A percentile compares a stretch with the other conserved stretches of the same genome.
These are phyloP conservation scores for Austroboletus niveus DNA, from an alignment of 1,284 basidiomycete species.

Conservation along the genomic window DNA sequence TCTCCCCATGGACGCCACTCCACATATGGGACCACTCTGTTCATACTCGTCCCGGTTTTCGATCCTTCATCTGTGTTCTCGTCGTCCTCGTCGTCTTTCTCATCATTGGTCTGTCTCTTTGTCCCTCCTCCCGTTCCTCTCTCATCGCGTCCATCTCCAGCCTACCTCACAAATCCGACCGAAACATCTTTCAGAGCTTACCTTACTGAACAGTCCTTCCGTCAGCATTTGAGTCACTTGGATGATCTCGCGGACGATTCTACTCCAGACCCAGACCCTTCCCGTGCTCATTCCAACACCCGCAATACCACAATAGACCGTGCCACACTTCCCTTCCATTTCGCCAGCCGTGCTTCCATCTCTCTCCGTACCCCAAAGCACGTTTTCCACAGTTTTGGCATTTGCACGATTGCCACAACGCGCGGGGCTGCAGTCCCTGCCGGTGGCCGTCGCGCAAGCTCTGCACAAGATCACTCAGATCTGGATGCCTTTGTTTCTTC, in stretches of 20 bases:
- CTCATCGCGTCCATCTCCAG: constrained; percentile 42
- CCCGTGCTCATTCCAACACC: constrained; percentile 32
- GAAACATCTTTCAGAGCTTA: constrained; percentile 91
- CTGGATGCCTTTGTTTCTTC: constrained; percentile 52
- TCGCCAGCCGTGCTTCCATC: constrained; percentile 87
- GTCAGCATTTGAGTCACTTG: constrained; percentile 87
- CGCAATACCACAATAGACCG: constrained; percentile 22
- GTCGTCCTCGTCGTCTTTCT: constrained; percentile 66
- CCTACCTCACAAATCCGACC: constrained; percentile 90
- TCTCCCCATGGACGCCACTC: constrained; percentile 57
- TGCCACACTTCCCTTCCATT: constrained; percentile 65
- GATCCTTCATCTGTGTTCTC: constrained; percentile 64
- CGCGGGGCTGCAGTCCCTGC: constrained; percentile 28
- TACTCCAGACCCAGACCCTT: constrained; percentile 33
- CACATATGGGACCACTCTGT: constrained; percentile 48
- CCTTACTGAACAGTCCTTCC: constrained; percentile 94
- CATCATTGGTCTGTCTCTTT: constrained; percentile 54
- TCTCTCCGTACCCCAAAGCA: constrained; percentile 93
- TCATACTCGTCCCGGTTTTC: constrained; percentile 58
- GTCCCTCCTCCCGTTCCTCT: neutral
- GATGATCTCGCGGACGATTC: constrained; percentile 64
- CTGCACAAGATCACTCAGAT: constrained; percentile 19
- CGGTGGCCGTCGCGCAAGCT: constrained; percentile 15
- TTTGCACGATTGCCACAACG: constrained; percentile 77
- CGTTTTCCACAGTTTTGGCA: constrained; percentile 77